Percentiles rank a stretch among this genome's conserved stretches.
phyloP scores from a whole-genome alignment of 345 rosid genomes.

The Citrus inodora region DNA sequence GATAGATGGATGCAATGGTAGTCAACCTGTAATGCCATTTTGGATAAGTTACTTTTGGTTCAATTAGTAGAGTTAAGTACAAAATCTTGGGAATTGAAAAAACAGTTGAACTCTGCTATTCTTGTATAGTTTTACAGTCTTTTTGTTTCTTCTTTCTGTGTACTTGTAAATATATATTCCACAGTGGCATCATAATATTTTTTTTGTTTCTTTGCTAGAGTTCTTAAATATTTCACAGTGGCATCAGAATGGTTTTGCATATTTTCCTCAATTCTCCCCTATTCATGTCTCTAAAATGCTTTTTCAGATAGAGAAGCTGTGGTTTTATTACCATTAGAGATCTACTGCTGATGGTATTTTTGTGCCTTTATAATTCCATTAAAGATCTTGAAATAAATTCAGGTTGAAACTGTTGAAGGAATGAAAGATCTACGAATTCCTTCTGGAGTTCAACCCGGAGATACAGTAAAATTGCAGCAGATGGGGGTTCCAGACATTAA shows the following conservation, averaged over 20 bases:
- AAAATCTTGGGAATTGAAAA: neutral
- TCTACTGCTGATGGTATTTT: neutral
- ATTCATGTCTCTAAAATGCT: neutral
- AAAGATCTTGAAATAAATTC: constrained; percentile 21
- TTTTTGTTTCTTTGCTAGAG: neutral
- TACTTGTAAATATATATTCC: neutral
- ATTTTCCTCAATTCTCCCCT: constrained; percentile 2
- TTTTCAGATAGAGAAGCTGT: neutral
- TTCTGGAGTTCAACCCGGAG: constrained; percentile 84
- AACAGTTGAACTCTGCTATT: neutral
- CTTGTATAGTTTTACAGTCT: neutral
- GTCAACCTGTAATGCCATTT: neutral
- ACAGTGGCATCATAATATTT: neutral
- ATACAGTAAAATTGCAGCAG: constrained; percentile 45
- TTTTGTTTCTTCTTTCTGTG: neutral
- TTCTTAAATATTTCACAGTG: too few species aligned
- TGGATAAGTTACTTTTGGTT: neutral
- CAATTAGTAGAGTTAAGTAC: neutral
- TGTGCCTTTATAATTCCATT: neutral
- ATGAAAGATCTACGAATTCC: constrained; percentile 69
- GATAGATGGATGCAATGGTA: neutral
- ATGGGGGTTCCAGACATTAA: constrained; percentile 89
- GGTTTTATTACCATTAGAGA: neutral
- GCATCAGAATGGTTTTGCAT: neutral
- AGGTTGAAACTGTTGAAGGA: constrained; percentile 95